Base-by-base conservation (phyloP, 148 eudicot genomes). In the Vaccinium macrocarpon region DNA sequence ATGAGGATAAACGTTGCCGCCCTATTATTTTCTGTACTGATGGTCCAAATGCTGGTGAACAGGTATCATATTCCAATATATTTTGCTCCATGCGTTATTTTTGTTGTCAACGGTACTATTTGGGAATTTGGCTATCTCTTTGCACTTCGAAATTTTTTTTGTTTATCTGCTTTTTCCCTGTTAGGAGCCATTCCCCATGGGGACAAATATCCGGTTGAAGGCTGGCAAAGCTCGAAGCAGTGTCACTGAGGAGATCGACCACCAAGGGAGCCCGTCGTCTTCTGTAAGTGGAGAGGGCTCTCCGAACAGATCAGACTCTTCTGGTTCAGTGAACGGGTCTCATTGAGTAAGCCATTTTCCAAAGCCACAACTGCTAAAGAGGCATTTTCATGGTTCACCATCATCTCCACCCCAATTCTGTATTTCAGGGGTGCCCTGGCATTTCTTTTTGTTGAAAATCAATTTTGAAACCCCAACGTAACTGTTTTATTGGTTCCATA, bases 1-100 rank as follows among this genome's bases (percentile, higher is more conserved):
- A 93, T 49, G 98, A 92, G 88, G 98, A 94, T 88, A 94, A 93
- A 81, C 92, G 93, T 18, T 94, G 96, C 81, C 98, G 94, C 75
- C 98, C 98, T 73, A 92, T 94, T 85, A 88, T 93, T 82, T 91
- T 94, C 56, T 88, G 90, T 86, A 91, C 98, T 1, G 90, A 91
- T 51, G 96, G 98, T 85, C 95, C 95, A 78, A 92, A 93, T 85
- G 91, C 98, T 50, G 94, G 93, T 85, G 91, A 92, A 84, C 95
- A 93, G 93, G 97, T 92, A 79, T 3, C 82, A 27, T 53, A 25
- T 83, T n/a, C 70, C 77, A 51, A 81, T 35, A 16, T 80, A 12
- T 4, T 55, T n/a, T 5, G 56, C 35, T 55, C 73, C 53, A 72
- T 55, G 1, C 35, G 50, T 13, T 10, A 49, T 25, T 81, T 61